Evolutionary conservation across 176 grass and related monocot genomes (phyloP).

Genomic region (Coix lacrymajobi): DNA sequence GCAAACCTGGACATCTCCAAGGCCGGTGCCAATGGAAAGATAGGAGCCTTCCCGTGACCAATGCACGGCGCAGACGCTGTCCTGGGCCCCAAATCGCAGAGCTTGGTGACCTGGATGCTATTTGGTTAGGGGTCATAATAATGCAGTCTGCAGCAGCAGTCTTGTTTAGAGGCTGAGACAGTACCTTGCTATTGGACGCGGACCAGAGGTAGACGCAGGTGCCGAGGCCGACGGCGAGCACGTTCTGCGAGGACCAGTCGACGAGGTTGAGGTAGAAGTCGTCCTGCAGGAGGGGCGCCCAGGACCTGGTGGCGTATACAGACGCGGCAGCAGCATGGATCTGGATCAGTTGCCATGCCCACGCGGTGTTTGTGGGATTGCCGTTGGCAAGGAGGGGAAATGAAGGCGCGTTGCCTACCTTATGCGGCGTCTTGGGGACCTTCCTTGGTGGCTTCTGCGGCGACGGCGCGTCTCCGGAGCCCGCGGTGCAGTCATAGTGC

Average conservation of each 20-base stretch:
- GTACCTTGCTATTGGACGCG: conserved; percentile 78
- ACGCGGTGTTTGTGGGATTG: conserved; percentile 17
- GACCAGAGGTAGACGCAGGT: conserved; percentile 97
- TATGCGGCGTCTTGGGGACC: conserved; percentile 97
- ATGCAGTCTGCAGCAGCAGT: not conserved
- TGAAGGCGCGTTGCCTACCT: conserved; percentile 19
- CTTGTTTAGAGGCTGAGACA: not conserved
- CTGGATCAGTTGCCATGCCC: not conserved
- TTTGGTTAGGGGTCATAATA: not conserved
- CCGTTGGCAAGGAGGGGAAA: too few species aligned
- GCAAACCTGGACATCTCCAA: conserved; percentile 86
- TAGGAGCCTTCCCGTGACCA: conserved; percentile 95
- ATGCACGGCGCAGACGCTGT: conserved; percentile 82
- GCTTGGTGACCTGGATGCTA: conserved; percentile 67
- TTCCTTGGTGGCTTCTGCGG: conserved; percentile 66
- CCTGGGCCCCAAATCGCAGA: conserved; percentile 85
- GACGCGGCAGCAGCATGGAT: not conserved
- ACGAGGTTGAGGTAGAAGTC: conserved; percentile 99
- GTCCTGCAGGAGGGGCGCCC: conserved; percentile 82
- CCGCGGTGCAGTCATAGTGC: conserved; percentile 7
- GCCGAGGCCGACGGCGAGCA: conserved; percentile 81
- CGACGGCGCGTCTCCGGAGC: conserved; percentile 31
- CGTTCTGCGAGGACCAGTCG: conserved; percentile 96
- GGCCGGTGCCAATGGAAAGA: conserved; percentile 81
- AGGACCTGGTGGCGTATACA: conserved; percentile 46